These are phyloP conservation scores for Mortierella claussenii DNA, from an alignment of 192 early-diverging fungal genomes.

Conservation along the genomic window DNA sequence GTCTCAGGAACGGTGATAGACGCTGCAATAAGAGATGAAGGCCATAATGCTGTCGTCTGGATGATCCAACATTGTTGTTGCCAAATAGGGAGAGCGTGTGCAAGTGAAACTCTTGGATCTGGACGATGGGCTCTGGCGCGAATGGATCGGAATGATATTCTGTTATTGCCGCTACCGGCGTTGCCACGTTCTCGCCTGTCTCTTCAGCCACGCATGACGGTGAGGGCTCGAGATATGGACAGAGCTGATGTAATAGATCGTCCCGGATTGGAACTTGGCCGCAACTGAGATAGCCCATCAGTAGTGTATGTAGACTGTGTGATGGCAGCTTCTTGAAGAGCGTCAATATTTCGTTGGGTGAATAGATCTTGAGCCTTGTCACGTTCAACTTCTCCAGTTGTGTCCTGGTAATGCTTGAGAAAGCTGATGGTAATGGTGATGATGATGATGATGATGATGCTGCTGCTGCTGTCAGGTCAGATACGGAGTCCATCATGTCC, in stretches of 20 bases:
- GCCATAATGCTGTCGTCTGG: background rate
- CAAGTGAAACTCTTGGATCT: constrained; percentile 5
- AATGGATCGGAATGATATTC: constrained; percentile 2
- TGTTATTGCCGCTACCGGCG: background rate
- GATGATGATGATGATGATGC: background rate
- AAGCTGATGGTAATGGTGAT: background rate
- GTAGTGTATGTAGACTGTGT: constrained; percentile 27
- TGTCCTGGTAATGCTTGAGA: background rate
- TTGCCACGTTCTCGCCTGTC: no score
- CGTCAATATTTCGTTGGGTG: constrained; percentile 10
- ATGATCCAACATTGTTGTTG: constrained; percentile 16
- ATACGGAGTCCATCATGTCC: no score
- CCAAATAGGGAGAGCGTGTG: constrained; percentile 40
- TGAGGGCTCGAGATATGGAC: constrained; percentile 9
- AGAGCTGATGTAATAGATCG: constrained; percentile 8
- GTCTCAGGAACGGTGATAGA: constrained; percentile 10
- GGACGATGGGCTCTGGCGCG: background rate
- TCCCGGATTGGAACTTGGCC: constrained; percentile 22
- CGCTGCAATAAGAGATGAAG: constrained; percentile 11
- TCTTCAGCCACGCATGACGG: no score
- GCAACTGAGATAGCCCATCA: constrained; percentile 31
- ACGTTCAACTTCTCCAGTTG: constrained; percentile 36
- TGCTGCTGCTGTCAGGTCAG: no score
- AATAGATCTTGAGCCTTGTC: constrained; percentile 24
- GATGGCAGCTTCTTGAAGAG: constrained; percentile 17